Percentiles rank a stretch among this genome's conserved stretches.
Conservation (phyloP, 352 stramenopile genomes). For the Phytophthora idaei region DNA sequence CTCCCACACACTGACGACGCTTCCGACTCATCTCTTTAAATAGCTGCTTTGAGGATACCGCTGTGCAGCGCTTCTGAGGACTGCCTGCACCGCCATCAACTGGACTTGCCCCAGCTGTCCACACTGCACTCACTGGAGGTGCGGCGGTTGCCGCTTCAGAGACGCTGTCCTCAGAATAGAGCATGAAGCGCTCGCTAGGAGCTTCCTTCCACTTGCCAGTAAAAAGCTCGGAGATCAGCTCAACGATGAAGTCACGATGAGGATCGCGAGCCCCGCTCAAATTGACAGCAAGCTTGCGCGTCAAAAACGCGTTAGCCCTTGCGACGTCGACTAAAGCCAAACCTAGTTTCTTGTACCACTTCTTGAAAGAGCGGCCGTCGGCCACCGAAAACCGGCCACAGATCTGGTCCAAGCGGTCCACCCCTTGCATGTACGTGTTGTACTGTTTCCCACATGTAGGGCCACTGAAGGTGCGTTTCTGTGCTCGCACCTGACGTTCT, state of each 20-base stretch:
- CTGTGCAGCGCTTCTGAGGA: slow-evolving; percentile 2
- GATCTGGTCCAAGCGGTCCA: slow-evolving; percentile 3
- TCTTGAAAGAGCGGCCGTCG: slow-evolving; percentile 9
- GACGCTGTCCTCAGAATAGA: neutral
- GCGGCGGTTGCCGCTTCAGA: neutral
- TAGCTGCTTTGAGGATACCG: neutral
- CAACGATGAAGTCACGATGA: neutral
- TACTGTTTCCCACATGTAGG: slow-evolving; percentile 7
- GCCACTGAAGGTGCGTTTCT: neutral
- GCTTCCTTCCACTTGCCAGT: neutral
- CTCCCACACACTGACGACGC: neutral
- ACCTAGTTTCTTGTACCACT: neutral
- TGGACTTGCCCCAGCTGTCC: neutral
- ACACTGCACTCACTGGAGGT: neutral
- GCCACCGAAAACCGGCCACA: too few relatives aligned
- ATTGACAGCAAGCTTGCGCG: neutral
- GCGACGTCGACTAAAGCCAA: slow-evolving; percentile 1
- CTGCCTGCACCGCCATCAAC: neutral
- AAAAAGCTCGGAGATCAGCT: neutral
- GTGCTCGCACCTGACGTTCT: neutral
- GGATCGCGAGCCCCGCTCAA: neutral
- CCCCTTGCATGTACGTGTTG: neutral
- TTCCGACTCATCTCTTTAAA: neutral
- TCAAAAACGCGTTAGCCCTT: neutral
- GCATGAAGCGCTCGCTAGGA: neutral